Conservation (phyloP, 1,284 basidiomycete species). For the Tilletia setariae region DNA sequence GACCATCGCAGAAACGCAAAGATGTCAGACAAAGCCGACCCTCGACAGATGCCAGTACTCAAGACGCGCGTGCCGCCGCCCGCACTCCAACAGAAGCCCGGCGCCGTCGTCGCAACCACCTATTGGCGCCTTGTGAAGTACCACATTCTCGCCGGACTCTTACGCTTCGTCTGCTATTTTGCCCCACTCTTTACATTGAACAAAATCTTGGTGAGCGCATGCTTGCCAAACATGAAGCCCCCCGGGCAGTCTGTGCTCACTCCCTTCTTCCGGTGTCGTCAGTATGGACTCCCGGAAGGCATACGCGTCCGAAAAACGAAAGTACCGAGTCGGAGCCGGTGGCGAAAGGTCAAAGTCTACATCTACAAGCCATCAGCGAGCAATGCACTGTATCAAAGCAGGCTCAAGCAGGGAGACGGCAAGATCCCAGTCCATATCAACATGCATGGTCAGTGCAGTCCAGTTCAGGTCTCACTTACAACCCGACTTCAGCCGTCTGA, state of each 20-base stretch:
- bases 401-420: slow-evolving; percentile 17
- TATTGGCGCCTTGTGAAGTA: slow-evolving; percentile 7
- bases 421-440: slow-evolving; percentile 31
- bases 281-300: background rate
- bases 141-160: slow-evolving; percentile 5
- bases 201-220: background rate
- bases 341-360: slow-evolving; percentile 31
- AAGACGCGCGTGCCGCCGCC: background rate
- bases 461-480: too few species aligned
- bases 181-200: background rate
- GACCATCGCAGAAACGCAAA: too few species aligned
- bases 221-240: background rate
- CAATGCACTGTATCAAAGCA: background rate
- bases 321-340: slow-evolving; percentile 22
- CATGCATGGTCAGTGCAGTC: slow-evolving; percentile 26
- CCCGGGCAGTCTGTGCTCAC: background rate
- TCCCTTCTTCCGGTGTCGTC: background rate
- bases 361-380: slow-evolving; percentile 29
- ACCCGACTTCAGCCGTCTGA: too few species aligned
- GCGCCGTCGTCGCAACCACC: background rate
- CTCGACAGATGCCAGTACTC: background rate
- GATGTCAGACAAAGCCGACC: too few species aligned
- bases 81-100: background rate
- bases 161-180: background rate
- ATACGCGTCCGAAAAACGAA: background rate